Evolutionary conservation across 352 stramenopile species (phyloP), one percentile per base, ranked within the genome.

Genomic region (Nothophytophthora sp.): DNA sequence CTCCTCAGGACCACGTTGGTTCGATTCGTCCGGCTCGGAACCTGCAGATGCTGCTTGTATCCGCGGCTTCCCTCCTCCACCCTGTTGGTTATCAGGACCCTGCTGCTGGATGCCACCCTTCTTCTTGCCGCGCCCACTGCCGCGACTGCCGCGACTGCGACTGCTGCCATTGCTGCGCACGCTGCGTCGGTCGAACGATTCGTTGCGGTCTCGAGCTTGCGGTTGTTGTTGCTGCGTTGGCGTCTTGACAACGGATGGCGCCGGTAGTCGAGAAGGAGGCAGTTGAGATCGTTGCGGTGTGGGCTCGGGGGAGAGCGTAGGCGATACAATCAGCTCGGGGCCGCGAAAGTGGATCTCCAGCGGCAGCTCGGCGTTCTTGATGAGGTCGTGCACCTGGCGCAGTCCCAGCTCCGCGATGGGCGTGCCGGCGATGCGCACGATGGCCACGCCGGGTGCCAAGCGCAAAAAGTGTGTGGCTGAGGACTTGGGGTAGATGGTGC

Each of bases 401-500:
- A 96, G 72, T 3, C 84, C 81, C 24, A 90, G 67, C 24, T 74
- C 63, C 28, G 75, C 70, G 3, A 95, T 55, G 28, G 62, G 47
- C 12, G 63, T 77, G 30, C 72, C 77, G 6, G 76, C 83, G 56
- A 93, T 92, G 51, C 78, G 74, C 22, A 91, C 67, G 46, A 96
- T 81, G 5, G 70, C 76, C 20, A 90, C 70, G 15, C 86, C 83
- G 1, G 81, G 68, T 35, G 74, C 50, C 11, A 96, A 57, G 5
- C 86, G 77, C 7, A 68, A 63, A 59, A 94, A 96, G 55, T 88
- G 80, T 10, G 81, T 90, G 10, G 75, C 79, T 2, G 71, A 73
- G 41, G 81, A 91, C 41, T 87, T 83, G 1, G 85, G 81, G 41
- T 91, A 92, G 52, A 93, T 90, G n/a, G 81, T 92, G 15, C 81